These are phyloP conservation scores for Chaetomium tenue DNA, from an alignment of 495 filamentous ascomycete genomes.

Conservation along the genomic window DNA sequence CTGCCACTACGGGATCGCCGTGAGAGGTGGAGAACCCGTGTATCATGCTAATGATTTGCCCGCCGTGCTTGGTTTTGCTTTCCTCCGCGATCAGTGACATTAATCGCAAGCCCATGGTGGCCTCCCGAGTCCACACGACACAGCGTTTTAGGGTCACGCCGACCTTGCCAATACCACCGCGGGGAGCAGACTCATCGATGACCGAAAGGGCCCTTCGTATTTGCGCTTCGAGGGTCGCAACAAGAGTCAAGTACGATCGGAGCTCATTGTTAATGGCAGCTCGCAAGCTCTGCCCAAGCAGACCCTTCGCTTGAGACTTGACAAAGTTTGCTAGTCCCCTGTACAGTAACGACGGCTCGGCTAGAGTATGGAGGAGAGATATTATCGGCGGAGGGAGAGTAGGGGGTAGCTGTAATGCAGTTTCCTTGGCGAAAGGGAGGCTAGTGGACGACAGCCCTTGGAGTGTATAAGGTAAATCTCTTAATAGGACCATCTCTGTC, in stretches of 20 bases:
- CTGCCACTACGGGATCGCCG: constrained; percentile 90
- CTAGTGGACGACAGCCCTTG: constrained; percentile 88
- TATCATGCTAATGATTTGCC: constrained; percentile 89
- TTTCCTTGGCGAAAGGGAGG: constrained; percentile 67
- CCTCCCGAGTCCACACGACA: constrained; percentile 95
- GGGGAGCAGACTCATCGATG: constrained; percentile 61
- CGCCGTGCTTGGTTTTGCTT: constrained; percentile 79
- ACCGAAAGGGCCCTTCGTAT: constrained; percentile 75
- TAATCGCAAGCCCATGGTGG: constrained; percentile 91
- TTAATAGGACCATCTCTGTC: constrained; percentile 71
- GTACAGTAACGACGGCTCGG: constrained; percentile 91
- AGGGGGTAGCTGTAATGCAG: constrained; percentile 67
- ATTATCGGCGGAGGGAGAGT: constrained; percentile 81
- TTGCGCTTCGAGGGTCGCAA: constrained; percentile 92
- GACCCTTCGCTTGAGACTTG: constrained; percentile 59
- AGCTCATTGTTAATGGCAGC: constrained; percentile 83
- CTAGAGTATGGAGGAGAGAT: constrained; percentile 82
- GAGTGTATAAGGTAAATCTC: constrained; percentile 90
- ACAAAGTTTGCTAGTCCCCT: constrained; percentile 75
- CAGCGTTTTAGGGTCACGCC: constrained; percentile 96
- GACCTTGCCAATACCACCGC: constrained; percentile 71
- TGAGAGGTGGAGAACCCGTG: constrained; percentile 91
- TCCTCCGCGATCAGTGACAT: constrained; percentile 95
- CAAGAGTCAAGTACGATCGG: constrained; percentile 84
- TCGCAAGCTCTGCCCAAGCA: constrained; percentile 92